Evolutionary conservation across 2,329 filamentous ascomycete genomes (phyloP), one percentile per base, ranked within the genome.

Genomic region (Pseudogymnoascus sp.): DNA sequence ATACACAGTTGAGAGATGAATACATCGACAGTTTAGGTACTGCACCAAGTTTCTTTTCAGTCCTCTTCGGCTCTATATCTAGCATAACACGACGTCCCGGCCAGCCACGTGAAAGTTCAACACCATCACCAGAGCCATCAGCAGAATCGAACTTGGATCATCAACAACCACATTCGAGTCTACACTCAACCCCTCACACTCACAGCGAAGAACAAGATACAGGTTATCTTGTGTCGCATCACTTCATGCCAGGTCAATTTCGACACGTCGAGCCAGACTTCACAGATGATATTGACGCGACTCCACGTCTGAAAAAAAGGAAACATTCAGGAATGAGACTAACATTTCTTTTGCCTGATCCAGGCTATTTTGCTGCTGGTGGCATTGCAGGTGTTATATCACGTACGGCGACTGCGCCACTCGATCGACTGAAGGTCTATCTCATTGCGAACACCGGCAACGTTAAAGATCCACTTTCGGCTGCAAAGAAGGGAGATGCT

Each of bases 341-440:
- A 66, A 71, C 67, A 61, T 68, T 70, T 50, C 67, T 73, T 66
- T 81, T 91, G 76, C 90, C 90, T 76, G 85, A 91, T 86, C 83
- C 89, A 96, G 95, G 95, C 84, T 99, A 97, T 79, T 99, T 97
- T 78, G 78, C 96, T 79, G 95, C 95, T 75, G 95, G 95, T 81
- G 95, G 92, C 76, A 82, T 96, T 74, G 92, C 93, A 75, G 95
- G 95, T 75, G 93, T 92, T 75, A 88, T 97, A 71, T 97, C 93
- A 74, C 89, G 95, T 74, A 97, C 95, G 73, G 89, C 91, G 67
- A 99, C 95, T 69, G 95, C 95, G 65, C 95, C 95, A 65, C 87
- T 99, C 76, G 95, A 99, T 79, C 91, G 95, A 70, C 82, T 99
- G 64, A 97, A 97, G 79, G 95, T 99, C 68, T 97, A 96, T 75